Evolutionary conservation across 768 basidiomycete genomes (phyloP), one percentile per base, ranked within the genome.

Genomic region (Rhodotorula diobovata): DNA sequence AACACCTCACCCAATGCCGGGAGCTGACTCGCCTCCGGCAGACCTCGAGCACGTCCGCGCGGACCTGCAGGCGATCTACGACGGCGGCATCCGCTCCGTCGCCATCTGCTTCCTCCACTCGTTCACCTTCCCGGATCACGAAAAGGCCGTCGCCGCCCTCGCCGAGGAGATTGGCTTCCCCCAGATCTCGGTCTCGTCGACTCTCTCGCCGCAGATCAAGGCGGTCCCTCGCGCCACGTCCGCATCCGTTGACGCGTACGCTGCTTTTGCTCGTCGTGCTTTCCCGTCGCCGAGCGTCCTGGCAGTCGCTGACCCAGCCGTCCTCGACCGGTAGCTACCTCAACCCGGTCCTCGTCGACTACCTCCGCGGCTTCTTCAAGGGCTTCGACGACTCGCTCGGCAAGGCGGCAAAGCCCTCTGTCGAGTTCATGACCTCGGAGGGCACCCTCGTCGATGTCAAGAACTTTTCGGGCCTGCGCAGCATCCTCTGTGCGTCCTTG

Each of bases 351-450:
- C 81, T 96, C 35, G 81, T 84, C 18, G 85, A 87, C 21, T 97
- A 97, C 77, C 84, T 97, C 9, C 89, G 93, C 71, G 92, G 92
- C 0, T 97, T 97, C 83, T 95, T 93, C 80, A 81, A 82, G 48
- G 93, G 93, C 0, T 96, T 97, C 76, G 91, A 94, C 70, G 69
- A 71, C 10, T 28, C 78, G 37, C 71, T 61, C 63, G 63, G 69
- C 34, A 43, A 70, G 39, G 63, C 61, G 55, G 87, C 87, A 71
- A 67, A 87, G 88, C 2, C 76, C 14, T 82, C 90, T 4, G 92
- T 96, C 43, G 93, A 94, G 78, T 97, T 97, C 78, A 98, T 97
- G 95, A 89, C 89, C 46, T 91, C 89, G 65, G 94, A 98, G 77
- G 95, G 92, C 11, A 90, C 91, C 14, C 82, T 94, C 18, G 82